Evolutionary conservation across 225 moss, liverwort and hornwort species (phyloP).

Genomic region (Physcomitrium patens): DNA sequence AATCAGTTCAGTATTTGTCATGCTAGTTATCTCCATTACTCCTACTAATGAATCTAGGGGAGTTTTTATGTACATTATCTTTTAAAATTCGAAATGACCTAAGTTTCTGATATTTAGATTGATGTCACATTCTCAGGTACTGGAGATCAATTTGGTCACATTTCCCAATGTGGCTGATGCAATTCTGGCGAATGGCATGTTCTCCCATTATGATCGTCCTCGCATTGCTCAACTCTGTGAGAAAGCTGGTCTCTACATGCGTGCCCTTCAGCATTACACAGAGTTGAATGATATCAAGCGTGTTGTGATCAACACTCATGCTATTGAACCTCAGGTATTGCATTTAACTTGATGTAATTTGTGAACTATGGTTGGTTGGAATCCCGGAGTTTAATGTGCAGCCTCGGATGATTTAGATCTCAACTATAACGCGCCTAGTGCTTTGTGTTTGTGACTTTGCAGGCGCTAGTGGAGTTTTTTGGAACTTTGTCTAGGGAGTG

Average conservation of each 20-base stretch:
- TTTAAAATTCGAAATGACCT: no score
- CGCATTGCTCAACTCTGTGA: constrained; percentile 99
- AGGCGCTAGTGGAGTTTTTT: constrained; percentile 97
- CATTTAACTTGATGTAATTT: neutral
- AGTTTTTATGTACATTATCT: neutral
- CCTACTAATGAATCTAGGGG: neutral
- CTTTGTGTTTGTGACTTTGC: constrained; percentile 29
- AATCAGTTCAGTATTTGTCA: neutral
- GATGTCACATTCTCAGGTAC: constrained; percentile 56
- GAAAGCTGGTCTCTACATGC: constrained; percentile 99
- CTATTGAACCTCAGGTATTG: constrained; percentile 93
- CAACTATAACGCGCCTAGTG: constrained; percentile 2
- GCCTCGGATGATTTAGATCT: constrained; percentile 7
- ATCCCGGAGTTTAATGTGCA: constrained; percentile 7
- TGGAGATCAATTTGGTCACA: constrained; percentile 98
- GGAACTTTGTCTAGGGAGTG: constrained; percentile 98
- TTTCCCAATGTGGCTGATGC: constrained; percentile 99
- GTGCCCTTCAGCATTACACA: constrained; percentile 97
- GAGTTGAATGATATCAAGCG: constrained; percentile 96
- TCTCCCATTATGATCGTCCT: constrained; percentile 94
- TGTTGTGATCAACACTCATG: constrained; percentile 95
- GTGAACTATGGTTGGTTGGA: neutral
- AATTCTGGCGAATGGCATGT: constrained; percentile 98
- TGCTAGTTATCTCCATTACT: neutral
- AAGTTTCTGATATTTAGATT: constrained; percentile 19